Base-by-base conservation (phyloP, 768 basidiomycete species). In the Gymnopilus junonius region DNA sequence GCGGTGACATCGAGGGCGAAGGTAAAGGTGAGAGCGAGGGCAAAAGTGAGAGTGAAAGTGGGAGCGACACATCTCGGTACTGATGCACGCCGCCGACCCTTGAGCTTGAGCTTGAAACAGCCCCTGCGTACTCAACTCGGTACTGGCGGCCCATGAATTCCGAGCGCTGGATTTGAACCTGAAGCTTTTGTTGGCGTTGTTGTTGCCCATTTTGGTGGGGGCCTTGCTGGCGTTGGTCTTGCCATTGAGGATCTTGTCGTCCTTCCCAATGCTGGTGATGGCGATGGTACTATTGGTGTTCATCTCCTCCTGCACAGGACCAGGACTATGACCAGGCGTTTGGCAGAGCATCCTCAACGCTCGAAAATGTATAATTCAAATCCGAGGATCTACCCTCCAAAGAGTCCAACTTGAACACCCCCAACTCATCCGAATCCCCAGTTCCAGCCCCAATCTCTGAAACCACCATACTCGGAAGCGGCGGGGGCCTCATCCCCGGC, bases 101-200 rank as follows among this genome's bases (percentile, higher is more conserved):
- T n/a, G n/a, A 12, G 17, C n/a, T 29, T 23, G 40, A 1, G 43
- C 31, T 23, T 58, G 43, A 42, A 61, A 58, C 11, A 59, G 12
- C 37, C 45, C 59, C n/a, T n/a, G n/a, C n/a, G n/a, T n/a, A 51
- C 4, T 15, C 50, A 40, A 17, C 37, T 37, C 45, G 17, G 35
- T 25, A 21, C 63, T 57, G 2, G 78, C 74, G 54, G 76, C 82
- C 85, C 85, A 86, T 54, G 85, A 86, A 59, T 80, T 80, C 43
- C 85, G 77, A 63, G 83, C 80, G 65, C 81, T 76, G 65, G 77
- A 82, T 63, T 77, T 78, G 66, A 17, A 46, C 15, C 80, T 80
- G 70, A 79, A 80, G 32, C 79, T 39, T 15, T 27, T 15, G 32
- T 39, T 25, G 17, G 25, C 39, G 25, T 10, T n/a, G 27, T 27